Conservation (phyloP, 2,329 filamentous ascomycete species). For the Neopestalotiopsis rosae region DNA sequence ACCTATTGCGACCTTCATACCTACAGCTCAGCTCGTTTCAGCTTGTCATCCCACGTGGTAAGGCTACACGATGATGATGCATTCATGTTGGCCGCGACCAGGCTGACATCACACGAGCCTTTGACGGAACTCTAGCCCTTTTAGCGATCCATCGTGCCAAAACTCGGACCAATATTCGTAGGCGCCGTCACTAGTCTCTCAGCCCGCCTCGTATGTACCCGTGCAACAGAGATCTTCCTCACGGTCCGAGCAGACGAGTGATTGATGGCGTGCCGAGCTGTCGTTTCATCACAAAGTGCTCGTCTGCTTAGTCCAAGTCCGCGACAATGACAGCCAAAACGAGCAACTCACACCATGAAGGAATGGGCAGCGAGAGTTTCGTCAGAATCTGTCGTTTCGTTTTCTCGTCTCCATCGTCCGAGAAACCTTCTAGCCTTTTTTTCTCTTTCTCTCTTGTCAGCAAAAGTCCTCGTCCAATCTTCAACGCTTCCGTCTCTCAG, state of each 20-base stretch:
- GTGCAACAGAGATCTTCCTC: too few relatives aligned
- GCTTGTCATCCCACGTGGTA: neutral
- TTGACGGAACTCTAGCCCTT: neutral
- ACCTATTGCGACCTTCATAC: neutral
- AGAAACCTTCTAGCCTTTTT: neutral
- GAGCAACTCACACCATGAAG: neutral
- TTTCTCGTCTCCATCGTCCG: neutral
- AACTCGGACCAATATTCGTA: too few relatives aligned
- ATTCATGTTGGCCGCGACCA: too few relatives aligned
- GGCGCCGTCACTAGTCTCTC: too few relatives aligned
- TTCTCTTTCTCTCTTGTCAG: neutral
- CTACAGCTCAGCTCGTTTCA: conserved; percentile 2
- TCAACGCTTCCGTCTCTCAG: neutral
- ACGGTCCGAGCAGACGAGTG: neutral
- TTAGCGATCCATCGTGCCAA: too few relatives aligned
- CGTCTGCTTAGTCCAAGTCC: neutral
- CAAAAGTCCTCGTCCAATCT: neutral
- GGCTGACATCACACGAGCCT: neutral
- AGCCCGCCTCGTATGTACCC: too few relatives aligned
- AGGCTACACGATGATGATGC: neutral
- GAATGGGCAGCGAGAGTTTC: neutral
- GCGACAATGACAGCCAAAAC: neutral
- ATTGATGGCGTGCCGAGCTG: neutral
- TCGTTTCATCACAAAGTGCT: neutral
- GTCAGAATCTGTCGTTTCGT: neutral